Evolutionary conservation across 2,329 filamentous ascomycete species (phyloP).

Genomic region (Clarireedia homoeocarpa): DNA sequence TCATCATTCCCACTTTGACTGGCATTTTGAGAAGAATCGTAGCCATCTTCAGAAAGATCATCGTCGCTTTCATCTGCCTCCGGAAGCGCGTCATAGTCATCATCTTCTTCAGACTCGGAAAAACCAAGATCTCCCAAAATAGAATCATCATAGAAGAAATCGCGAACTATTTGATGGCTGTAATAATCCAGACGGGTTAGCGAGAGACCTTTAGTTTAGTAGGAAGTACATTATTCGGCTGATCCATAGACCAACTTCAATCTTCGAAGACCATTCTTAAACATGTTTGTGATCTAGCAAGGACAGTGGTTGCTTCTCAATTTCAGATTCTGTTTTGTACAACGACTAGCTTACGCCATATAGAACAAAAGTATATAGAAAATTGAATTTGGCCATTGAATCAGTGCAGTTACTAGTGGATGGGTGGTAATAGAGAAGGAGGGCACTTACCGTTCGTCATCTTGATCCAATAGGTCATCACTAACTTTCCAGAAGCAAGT

Average conservation of each 20-base stretch:
- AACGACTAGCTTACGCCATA: too few species aligned
- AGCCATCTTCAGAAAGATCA: too few species aligned
- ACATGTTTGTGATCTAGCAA: too few species aligned
- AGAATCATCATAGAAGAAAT: background rate
- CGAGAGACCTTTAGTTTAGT: background rate
- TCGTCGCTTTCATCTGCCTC: too few species aligned
- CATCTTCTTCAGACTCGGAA: background rate
- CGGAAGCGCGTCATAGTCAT: background rate
- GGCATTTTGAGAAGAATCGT: too few species aligned
- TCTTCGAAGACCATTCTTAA: too few species aligned
- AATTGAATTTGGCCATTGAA: background rate
- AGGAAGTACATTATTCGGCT: background rate
- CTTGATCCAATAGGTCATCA: conserved; percentile 34
- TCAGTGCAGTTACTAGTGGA: background rate
- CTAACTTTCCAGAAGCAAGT: conserved; percentile 72
- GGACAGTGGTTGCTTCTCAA: too few species aligned
- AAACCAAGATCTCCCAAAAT: background rate
- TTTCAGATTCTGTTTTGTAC: too few species aligned
- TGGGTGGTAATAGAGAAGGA: background rate
- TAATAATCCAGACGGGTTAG: background rate
- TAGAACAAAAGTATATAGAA: too few species aligned
- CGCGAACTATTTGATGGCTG: background rate
- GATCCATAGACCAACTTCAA: too few species aligned
- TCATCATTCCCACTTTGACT: too few species aligned
- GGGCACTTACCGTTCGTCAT: conserved; percentile 11